These are phyloP conservation scores for Naganishia friedmannii DNA, from an alignment of 768 basidiomycete species.

Conservation along the genomic window DNA sequence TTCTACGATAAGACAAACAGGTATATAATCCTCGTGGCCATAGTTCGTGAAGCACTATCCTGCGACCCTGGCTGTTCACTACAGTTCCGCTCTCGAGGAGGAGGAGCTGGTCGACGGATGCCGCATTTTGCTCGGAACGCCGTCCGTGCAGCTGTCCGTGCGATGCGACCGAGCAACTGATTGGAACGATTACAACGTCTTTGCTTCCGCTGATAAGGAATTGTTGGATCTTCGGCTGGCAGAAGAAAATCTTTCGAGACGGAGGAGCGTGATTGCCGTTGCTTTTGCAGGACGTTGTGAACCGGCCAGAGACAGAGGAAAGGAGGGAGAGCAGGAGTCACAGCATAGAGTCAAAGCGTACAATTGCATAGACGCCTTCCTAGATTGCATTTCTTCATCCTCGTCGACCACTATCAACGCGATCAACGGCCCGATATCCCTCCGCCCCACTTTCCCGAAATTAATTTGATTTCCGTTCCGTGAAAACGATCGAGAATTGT, in stretches of 20 bases:
- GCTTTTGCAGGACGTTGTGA: background rate
- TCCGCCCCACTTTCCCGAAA: background rate
- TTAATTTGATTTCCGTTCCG: constrained; percentile 15
- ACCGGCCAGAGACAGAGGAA: background rate
- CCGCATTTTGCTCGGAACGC: background rate
- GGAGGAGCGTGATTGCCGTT: background rate
- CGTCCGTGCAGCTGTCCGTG: background rate
- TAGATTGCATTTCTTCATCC: no score
- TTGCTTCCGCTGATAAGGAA: constrained; percentile 26
- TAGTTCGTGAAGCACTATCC: no score
- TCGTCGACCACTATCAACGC: no score
- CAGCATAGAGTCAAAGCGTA: background rate
- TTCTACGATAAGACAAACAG: background rate
- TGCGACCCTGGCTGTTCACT: no score
- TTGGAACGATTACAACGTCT: background rate
- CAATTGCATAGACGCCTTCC: no score
- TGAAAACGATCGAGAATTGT: constrained; percentile 7
- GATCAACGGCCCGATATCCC: background rate
- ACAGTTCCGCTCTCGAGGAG: no score
- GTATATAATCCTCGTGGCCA: background rate
- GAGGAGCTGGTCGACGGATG: no score
- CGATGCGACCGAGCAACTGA: no score
- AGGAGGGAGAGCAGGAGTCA: background rate
- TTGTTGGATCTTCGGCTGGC: background rate
- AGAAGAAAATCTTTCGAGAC: background rate